Evolutionary conservation across 2,329 filamentous ascomycete species (phyloP).

Genomic region (Emergomyces pasteurianus): DNA sequence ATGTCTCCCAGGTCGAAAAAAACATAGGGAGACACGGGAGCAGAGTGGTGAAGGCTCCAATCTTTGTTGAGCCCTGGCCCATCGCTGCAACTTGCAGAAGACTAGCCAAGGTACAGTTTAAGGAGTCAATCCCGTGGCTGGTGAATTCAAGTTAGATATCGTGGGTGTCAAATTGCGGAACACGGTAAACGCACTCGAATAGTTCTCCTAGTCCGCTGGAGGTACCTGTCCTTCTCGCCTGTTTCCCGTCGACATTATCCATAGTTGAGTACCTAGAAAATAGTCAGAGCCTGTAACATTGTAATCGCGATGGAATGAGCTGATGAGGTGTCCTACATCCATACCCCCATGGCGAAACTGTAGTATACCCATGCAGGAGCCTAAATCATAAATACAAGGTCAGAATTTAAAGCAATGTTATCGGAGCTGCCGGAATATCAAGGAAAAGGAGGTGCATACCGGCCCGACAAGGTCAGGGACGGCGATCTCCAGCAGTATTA

Average conservation of each 20-base stretch:
- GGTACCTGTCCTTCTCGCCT: constrained; percentile 85
- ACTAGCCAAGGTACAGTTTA: constrained; percentile 92
- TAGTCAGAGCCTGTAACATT: background rate
- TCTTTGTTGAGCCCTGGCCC: constrained; percentile 71
- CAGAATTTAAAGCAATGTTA: background rate
- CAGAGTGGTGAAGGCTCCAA: constrained; percentile 82
- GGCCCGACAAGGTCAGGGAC: constrained; percentile 87
- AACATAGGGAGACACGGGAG: constrained; percentile 95
- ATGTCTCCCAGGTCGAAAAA: constrained; percentile 99
- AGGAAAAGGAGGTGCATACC: constrained; percentile 39
- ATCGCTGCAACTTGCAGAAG: constrained; percentile 86
- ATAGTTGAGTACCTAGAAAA: constrained; percentile 67
- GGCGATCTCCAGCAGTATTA: constrained; percentile 60
- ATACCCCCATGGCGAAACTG: constrained; percentile 88
- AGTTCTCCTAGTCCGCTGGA: constrained; percentile 91
- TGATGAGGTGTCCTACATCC: constrained; percentile 56
- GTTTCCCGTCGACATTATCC: constrained; percentile 98
- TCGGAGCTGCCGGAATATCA: background rate
- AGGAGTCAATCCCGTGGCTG: constrained; percentile 86
- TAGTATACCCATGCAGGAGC: constrained; percentile 88
- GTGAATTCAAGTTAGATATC: constrained; percentile 14
- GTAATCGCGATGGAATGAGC: background rate
- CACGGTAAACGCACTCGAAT: constrained; percentile 55
- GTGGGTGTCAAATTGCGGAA: background rate
- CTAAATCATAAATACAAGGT: constrained; percentile 31